These are phyloP conservation scores for Wallacemonas sp. DNA, from an alignment of 208 protist species.

Conservation along the genomic window DNA sequence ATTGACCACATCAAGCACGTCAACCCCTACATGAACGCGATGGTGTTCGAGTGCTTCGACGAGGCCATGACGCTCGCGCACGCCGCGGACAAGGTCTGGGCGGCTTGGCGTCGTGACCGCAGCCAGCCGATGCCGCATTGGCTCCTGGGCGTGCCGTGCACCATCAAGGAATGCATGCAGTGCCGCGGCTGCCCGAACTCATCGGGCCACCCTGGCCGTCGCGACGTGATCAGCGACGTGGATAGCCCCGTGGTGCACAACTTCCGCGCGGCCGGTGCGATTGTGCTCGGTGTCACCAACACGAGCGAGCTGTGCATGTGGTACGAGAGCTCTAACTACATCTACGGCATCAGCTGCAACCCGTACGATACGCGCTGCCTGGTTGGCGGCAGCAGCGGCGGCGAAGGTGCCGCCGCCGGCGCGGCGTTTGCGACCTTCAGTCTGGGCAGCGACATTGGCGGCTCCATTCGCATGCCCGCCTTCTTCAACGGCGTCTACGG, in stretches of 20 bases:
- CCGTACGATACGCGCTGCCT: slow-evolving; percentile 85
- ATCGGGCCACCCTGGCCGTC: slow-evolving; percentile 62
- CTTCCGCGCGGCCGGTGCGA: slow-evolving; percentile 85
- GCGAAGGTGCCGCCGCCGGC: slow-evolving; percentile 77
- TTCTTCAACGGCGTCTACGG: slow-evolving; percentile 92
- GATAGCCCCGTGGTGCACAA: slow-evolving; percentile 85
- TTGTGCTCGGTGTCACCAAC: slow-evolving; percentile 92
- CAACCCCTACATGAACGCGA: slow-evolving; percentile 78
- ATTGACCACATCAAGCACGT: slow-evolving; percentile 83
- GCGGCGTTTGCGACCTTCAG: slow-evolving; percentile 82
- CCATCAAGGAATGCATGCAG: slow-evolving; percentile 87
- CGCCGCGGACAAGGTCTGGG: slow-evolving; percentile 65
- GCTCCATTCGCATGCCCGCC: slow-evolving; percentile 90
- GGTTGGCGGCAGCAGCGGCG: slow-evolving; percentile 88
- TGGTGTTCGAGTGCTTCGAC: slow-evolving; percentile 89
- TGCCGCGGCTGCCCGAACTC: slow-evolving; percentile 82
- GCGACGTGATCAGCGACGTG: slow-evolving; percentile 38
- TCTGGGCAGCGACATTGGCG: slow-evolving; percentile 89
- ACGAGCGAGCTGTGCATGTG: slow-evolving; percentile 90
- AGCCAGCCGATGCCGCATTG: slow-evolving; percentile 59
- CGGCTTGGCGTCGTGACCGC: slow-evolving; percentile 55
- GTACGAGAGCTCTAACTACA: slow-evolving; percentile 89
- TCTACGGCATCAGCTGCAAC: slow-evolving; percentile 91
- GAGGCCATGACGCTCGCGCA: slow-evolving; percentile 56
- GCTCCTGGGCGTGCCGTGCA: slow-evolving; percentile 86